A percentile compares a stretch with the other conserved stretches of the same genome.
phyloP scores from a whole-genome alignment of 2,329 filamentous ascomycete genomes.

The Beauveria sp. region DNA sequence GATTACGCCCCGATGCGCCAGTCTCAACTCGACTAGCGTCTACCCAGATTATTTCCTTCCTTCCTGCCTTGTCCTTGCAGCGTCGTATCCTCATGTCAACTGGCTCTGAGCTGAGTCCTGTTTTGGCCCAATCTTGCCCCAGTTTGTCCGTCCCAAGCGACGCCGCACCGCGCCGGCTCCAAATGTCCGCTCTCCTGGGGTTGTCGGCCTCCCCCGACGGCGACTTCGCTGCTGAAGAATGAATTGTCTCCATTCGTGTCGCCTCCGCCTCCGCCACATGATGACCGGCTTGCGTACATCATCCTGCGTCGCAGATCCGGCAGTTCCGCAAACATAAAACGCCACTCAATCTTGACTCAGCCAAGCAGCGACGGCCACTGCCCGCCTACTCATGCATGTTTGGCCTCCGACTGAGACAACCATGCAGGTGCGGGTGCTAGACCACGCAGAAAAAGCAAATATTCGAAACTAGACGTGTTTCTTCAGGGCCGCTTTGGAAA shows the following conservation, averaged over 20 bases:
- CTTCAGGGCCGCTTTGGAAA: not conserved
- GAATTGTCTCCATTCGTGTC: not conserved
- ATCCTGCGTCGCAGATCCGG: conserved; percentile 3
- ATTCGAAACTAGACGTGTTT: not conserved
- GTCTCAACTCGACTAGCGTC: not conserved
- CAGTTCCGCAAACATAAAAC: not conserved
- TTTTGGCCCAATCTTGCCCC: not conserved
- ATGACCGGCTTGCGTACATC: not conserved
- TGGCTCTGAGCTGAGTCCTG: not conserved
- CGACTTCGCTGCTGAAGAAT: not conserved
- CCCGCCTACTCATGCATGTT: not conserved
- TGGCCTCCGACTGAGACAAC: not conserved
- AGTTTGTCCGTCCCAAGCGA: not conserved
- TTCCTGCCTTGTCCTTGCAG: not conserved
- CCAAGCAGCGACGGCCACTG: not conserved
- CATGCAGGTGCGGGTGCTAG: not conserved
- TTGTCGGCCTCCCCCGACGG: not conserved
- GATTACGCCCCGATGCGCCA: not conserved
- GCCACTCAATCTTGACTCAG: not conserved
- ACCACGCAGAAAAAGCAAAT: not conserved
- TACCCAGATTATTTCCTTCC: not conserved
- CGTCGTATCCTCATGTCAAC: conserved; percentile 2
- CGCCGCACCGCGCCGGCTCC: not conserved
- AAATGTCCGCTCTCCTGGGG: not conserved
- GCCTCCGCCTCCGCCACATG: not conserved